Evolutionary conservation across 2,329 filamentous ascomycete species (phyloP).

Genomic region (Stemphylium vesicarium): DNA sequence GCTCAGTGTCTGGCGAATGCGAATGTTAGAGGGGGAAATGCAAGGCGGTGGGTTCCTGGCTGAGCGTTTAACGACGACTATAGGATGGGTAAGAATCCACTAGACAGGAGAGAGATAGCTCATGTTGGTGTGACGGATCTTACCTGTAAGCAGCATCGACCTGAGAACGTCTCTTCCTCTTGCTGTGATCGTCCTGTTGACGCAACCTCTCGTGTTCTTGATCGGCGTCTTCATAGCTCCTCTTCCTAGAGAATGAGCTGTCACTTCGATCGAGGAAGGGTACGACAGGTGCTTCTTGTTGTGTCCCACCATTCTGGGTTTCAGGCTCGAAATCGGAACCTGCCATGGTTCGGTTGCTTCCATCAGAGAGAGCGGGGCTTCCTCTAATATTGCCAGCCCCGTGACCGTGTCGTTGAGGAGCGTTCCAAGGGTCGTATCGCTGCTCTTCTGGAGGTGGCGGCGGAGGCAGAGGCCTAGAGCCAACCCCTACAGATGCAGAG

Average conservation of each 20-base stretch:
- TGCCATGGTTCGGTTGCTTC: conserved; percentile 42
- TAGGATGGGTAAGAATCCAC: conserved; percentile 6
- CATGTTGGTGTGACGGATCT: conserved; percentile 3
- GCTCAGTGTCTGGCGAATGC: not conserved
- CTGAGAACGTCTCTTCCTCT: conserved; percentile 45
- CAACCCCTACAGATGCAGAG: conserved; percentile 28
- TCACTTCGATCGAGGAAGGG: conserved; percentile 37
- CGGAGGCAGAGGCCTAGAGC: conserved; percentile 25
- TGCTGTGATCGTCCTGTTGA: conserved; percentile 46
- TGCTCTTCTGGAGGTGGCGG: conserved; percentile 29
- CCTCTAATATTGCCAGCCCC: conserved; percentile 27
- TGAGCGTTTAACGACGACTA: conserved; percentile 20
- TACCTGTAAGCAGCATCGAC: conserved; percentile 48
- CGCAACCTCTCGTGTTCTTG: conserved; percentile 37
- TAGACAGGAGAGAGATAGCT: not conserved
- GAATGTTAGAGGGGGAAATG: not conserved
- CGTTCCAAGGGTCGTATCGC: conserved; percentile 34
- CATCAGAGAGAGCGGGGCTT: conserved; percentile 44
- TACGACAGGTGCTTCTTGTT: conserved; percentile 15
- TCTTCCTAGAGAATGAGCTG: conserved; percentile 44
- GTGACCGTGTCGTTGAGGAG: conserved; percentile 23
- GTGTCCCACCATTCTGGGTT: conserved; percentile 19
- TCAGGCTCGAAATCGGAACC: conserved; percentile 46
- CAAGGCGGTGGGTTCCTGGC: not conserved
- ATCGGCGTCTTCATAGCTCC: conserved; percentile 47